phyloP scores from a whole-genome alignment of 2,329 filamentous ascomycete species.

The Sodiomyces alkalinus region DNA sequence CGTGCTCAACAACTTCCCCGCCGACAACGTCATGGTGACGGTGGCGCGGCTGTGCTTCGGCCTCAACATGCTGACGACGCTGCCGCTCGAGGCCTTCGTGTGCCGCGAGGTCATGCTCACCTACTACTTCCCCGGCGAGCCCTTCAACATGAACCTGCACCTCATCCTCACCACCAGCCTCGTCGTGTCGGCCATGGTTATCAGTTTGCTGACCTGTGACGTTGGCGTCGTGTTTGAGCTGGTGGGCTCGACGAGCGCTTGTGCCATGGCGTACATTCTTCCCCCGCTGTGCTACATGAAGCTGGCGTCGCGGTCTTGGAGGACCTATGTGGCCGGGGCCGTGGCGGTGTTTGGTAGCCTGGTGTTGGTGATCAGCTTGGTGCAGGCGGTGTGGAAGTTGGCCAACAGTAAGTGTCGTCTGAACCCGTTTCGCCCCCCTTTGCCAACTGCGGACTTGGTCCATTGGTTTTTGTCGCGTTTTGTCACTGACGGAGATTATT shows the following conservation, averaged over 20 bases:
- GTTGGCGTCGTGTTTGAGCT: conserved; percentile 89
- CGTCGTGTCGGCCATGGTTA: conserved; percentile 60
- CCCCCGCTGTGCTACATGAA: conserved; percentile 94
- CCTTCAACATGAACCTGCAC: conserved; percentile 73
- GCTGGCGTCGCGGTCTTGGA: conserved; percentile 62
- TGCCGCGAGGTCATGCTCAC: conserved; percentile 93
- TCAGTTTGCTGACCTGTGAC: conserved; percentile 82
- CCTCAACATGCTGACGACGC: conserved; percentile 94
- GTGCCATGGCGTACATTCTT: conserved; percentile 86
- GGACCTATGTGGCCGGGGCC: conserved; percentile 54
- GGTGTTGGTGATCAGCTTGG: conserved; percentile 69
- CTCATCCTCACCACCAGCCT: conserved; percentile 73
- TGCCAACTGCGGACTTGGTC: too few relatives aligned
- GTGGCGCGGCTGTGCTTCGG: conserved; percentile 90
- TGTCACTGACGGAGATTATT: too few relatives aligned
- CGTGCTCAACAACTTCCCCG: conserved; percentile 93
- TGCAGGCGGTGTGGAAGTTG: conserved; percentile 60
- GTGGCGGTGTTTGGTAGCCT: conserved; percentile 63
- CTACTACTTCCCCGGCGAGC: conserved; percentile 55
- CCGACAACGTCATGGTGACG: conserved; percentile 85
- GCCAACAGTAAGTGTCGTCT: conserved; percentile 31
- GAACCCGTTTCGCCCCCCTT: too few relatives aligned
- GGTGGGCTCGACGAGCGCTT: conserved; percentile 88
- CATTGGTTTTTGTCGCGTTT: too few relatives aligned
- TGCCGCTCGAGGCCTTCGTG: conserved; percentile 93